phyloP scores from a whole-genome alignment of 1,284 basidiomycete genomes.

The Fomitopsis betulina region DNA sequence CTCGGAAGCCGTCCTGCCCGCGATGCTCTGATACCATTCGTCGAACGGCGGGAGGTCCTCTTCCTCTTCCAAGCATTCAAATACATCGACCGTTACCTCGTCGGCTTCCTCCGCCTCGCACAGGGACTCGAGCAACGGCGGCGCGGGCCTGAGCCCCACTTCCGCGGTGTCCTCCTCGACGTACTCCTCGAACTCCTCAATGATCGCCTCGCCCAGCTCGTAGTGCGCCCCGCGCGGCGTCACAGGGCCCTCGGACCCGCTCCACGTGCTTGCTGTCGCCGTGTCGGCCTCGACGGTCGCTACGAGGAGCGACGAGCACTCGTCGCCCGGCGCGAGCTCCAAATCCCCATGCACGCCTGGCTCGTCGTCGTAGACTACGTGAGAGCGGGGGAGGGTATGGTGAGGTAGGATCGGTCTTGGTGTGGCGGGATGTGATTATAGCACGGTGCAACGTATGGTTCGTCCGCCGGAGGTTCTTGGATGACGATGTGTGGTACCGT shows the following conservation, averaged over 20 bases:
- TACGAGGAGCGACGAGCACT: not conserved
- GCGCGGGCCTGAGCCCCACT: not conserved
- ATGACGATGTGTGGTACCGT: constrained; percentile 48
- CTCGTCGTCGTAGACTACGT: not conserved
- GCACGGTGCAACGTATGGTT: constrained; percentile 20
- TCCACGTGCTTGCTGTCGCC: not conserved
- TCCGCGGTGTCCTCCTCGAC: not conserved
- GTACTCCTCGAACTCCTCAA: not conserved
- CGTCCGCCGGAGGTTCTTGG: constrained; percentile 30
- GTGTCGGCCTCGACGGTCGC: not conserved
- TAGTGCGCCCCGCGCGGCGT: constrained; percentile 1
- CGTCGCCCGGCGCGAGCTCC: constrained; percentile 9
- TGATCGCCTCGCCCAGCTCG: not conserved
- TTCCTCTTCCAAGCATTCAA: constrained; percentile 2
- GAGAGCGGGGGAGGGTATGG: constrained; percentile 10
- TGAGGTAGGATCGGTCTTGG: constrained; percentile 16
- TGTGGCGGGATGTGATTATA: constrained; percentile 8
- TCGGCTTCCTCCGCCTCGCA: not conserved
- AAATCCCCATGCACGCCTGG: constrained; percentile 1
- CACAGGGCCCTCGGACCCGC: not conserved
- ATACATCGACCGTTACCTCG: not conserved
- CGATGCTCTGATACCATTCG: constrained; percentile 21
- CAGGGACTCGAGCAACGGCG: not conserved
- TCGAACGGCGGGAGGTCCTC: constrained; percentile 23
- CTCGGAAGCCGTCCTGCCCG: constrained; percentile 1